Base-by-base conservation (phyloP, 2,329 filamentous ascomycete genomes). In the Pseudogymnoascus sp. region DNA sequence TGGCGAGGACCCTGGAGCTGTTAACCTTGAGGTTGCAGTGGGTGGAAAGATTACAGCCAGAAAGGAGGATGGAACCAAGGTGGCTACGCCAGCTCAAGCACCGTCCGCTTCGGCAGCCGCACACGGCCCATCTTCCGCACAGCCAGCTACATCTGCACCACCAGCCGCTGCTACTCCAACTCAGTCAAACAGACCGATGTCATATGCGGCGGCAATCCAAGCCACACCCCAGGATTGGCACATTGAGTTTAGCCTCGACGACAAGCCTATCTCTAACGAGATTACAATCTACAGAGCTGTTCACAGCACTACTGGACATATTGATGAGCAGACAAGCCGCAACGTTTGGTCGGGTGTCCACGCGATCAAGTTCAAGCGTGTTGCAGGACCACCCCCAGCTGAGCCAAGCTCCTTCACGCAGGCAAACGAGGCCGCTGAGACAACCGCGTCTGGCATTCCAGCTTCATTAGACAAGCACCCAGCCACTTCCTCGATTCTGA, bases 231-330 rank as follows among this genome's bases (percentile, higher is more conserved):
- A 96, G 72, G 93, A 97, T 72, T 99, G 95, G 95, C 93, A 99
- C 71, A 92, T 99, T 66, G 91, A 97, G 72, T 99, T 99, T 76
- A 93, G 86, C 68, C 83, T 97, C 60, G 89, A 96, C 67, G 89
- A 84, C 62, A 91, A 92, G 73, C 83, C 89, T 1, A 89, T 99
- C 64, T 82, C 90, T 0, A 95, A 93, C 69, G 93, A 97, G 70
- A 97, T 91, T 0, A 99, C 95, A 0, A 93, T 99, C 63, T 99
- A 97, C 72, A 88, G 93, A 59, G 95, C 95, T 34, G 91, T 97
- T 7, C 91, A 97, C 71, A 59, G 77, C 73, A 63, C 71, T 74
- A 81, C 84, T 65, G 76, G 80, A 12, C 77, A 82, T 60, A 73
- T 81, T 10, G 84, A 89, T 18, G 91, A 96, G 64, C 81, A 87